phyloP scores from a whole-genome alignment of 306 rosid species.

The Carpinus viminea region DNA sequence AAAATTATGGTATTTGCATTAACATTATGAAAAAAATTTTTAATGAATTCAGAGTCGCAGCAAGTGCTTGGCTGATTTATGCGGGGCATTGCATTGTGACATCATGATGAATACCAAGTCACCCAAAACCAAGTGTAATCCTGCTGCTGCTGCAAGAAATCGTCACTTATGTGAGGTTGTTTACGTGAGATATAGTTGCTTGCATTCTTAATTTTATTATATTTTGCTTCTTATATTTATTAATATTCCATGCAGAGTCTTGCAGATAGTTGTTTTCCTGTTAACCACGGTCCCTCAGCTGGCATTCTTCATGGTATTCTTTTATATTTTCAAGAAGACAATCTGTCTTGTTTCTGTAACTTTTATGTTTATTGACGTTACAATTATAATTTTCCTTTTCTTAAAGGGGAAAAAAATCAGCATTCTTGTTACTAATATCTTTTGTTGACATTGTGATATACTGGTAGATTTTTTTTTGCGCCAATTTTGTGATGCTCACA shows the following conservation, averaged over 20 bases:
- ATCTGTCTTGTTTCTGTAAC: slow-evolving; percentile 15
- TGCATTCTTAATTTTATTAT: slow-evolving; percentile 12
- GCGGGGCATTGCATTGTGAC: slow-evolving; percentile 95
- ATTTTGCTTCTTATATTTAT: slow-evolving; percentile 15
- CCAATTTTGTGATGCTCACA: slow-evolving; percentile 90
- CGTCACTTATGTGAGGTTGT: slow-evolving; percentile 94
- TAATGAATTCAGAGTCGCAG: slow-evolving; percentile 59
- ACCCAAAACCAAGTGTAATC: slow-evolving; percentile 77
- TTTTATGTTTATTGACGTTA: slow-evolving; percentile 1
- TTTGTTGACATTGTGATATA: slow-evolving; percentile 32
- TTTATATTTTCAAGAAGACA: slow-evolving; percentile 18
- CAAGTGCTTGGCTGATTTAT: slow-evolving; percentile 93
- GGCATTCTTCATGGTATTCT: slow-evolving; percentile 77
- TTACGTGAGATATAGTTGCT: slow-evolving; percentile 19
- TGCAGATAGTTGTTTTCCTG: slow-evolving; percentile 78
- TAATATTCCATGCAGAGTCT: slow-evolving; percentile 57
- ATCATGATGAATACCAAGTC: slow-evolving; percentile 52
- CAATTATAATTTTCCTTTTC: background rate
- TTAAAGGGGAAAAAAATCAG: background rate
- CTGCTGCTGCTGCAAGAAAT: slow-evolving; percentile 76
- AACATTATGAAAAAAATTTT: background rate
- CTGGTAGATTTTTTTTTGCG: slow-evolving; percentile 78
- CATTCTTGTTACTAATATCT: slow-evolving; percentile 21
- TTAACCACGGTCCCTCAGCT: slow-evolving; percentile 65
- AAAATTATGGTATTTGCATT: slow-evolving; percentile 1